Percentiles rank a stretch among this genome's conserved stretches.
Conservation (phyloP, 371 early-diverging fungal genomes). For the Mucor circinelloides region DNA sequence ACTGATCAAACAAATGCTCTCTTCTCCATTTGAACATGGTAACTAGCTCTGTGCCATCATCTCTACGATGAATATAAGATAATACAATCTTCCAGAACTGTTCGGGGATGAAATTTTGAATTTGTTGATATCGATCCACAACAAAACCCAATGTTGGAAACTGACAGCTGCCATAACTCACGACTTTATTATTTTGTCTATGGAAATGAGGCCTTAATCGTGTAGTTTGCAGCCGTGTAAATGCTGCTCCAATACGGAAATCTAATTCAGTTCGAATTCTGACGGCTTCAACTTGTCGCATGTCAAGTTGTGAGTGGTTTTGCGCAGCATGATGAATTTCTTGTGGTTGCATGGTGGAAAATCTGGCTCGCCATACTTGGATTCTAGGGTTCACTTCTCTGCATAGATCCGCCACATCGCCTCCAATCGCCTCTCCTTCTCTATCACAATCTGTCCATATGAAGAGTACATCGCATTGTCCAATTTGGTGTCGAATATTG, state of each 20-base stretch:
- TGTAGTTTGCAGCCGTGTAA: slow-evolving; percentile 96
- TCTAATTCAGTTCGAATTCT: slow-evolving; percentile 95
- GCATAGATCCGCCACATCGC: slow-evolving; percentile 80
- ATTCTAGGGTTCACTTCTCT: slow-evolving; percentile 65
- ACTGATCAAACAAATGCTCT: slow-evolving; percentile 76
- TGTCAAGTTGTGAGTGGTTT: slow-evolving; percentile 72
- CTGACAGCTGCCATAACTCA: slow-evolving; percentile 99
- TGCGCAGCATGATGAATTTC: slow-evolving; percentile 87
- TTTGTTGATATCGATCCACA: slow-evolving; percentile 86
- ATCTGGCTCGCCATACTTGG: slow-evolving; percentile 74
- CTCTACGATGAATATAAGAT: slow-evolving; percentile 33
- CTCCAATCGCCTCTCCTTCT: slow-evolving; percentile 99
- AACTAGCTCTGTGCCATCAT: slow-evolving; percentile 24
- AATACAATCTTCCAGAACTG: slow-evolving; percentile 90
- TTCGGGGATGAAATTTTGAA: slow-evolving; percentile 88
- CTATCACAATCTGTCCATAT: slow-evolving; percentile 99
- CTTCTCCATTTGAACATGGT: slow-evolving; percentile 82
- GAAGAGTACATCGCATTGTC: slow-evolving; percentile 71
- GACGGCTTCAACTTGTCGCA: slow-evolving; percentile 87
- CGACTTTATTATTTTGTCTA: slow-evolving; percentile 34
- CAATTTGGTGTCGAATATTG: slow-evolving; percentile 69
- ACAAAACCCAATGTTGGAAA: slow-evolving; percentile 99
- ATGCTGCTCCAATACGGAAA: slow-evolving; percentile 94
- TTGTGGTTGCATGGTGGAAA: slow-evolving; percentile 79
- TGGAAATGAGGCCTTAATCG: slow-evolving; percentile 44